Conservation (phyloP, 768 basidiomycete genomes). For the Boletales sp. region DNA sequence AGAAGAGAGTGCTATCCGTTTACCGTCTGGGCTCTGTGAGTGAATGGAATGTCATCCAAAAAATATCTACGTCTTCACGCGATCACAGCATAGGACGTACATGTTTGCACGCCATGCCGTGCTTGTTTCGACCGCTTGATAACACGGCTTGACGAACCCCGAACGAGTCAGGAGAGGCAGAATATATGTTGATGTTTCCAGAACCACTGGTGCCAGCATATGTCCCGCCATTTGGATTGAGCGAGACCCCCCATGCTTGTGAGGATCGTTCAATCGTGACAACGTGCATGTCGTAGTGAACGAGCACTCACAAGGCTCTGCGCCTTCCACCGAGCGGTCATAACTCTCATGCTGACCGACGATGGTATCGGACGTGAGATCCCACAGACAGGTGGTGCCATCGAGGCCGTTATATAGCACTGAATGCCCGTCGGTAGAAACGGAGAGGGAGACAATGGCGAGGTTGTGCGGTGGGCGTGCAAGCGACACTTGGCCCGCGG, state of each 20-base stretch:
- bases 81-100: constrained; percentile 38
- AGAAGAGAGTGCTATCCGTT: constrained; percentile 73
- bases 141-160: constrained; percentile 59
- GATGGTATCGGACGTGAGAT: constrained; percentile 58
- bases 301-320: constrained; percentile 63
- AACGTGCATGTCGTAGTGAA: neutral
- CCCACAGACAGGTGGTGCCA: constrained; percentile 75
- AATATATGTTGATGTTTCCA: constrained; percentile 70
- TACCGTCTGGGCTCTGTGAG: constrained; percentile 82
- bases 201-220: constrained; percentile 73
- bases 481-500: constrained; percentile 57
- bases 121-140: constrained; percentile 67
- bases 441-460: constrained; percentile 79
- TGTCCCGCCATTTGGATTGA: constrained; percentile 69
- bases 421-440: constrained; percentile 56
- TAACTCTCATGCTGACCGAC: constrained; percentile 74
- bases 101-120: constrained; percentile 71
- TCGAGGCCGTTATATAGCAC: constrained; percentile 83
- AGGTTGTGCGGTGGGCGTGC: constrained; percentile 75
- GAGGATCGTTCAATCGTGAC: neutral
- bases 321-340: constrained; percentile 47
- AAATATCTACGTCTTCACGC: neutral
- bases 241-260: constrained; percentile 79
- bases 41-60: neutral
- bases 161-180: constrained; percentile 63